Evolutionary conservation across 1,284 basidiomycete genomes (phyloP), one percentile per base, ranked within the genome.

Genomic region (Ganoderma leucocontextum): DNA sequence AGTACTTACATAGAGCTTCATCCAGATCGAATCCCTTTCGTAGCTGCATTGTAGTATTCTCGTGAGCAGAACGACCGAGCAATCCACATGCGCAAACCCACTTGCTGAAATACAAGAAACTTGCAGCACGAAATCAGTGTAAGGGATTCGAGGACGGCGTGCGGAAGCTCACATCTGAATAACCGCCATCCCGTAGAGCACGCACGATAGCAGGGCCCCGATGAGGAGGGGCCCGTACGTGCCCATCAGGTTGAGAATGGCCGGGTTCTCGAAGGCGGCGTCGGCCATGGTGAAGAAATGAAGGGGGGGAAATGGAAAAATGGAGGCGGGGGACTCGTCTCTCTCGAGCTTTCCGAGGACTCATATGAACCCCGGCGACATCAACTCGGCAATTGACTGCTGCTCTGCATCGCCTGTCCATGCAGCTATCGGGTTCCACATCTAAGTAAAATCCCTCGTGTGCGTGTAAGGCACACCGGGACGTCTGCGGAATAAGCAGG

Each of bases 151-250:
- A 12, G 22, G 22, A 22, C 47, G 47, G n/a, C 4, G 19, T 25
- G 10, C 2, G 47, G 22, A 49, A 53, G 7, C 61, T 36, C 10
- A 62, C 61, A 62, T n/a, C 36, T 62, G 61, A 8, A 62, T 42
- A 10, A 22, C 2, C 19, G 44, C 33, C 35, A 62, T 47, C 4
- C 61, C 61, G 44, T 49, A 62, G 10, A 36, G 19, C n/a, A 33
- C 61, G 22, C 29, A 49, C 8, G 47, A 49, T 1, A 62, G 22
- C 10, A 36, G 12, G 10, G 29, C 15, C 12, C 61, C 61, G 9
- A 62, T 39, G 61, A 62, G 61, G 17, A 62, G 44, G 9, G 61
- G 47, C 17, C 61, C 61, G 12, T 62, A 62, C 8, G 61, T 36
- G 22, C 55, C 35, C 33, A 35, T 57, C 55, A 57, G 33, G 55